These are phyloP conservation scores for Bodo saltans DNA, from an alignment of 78 protist species.

Conservation along the genomic window DNA sequence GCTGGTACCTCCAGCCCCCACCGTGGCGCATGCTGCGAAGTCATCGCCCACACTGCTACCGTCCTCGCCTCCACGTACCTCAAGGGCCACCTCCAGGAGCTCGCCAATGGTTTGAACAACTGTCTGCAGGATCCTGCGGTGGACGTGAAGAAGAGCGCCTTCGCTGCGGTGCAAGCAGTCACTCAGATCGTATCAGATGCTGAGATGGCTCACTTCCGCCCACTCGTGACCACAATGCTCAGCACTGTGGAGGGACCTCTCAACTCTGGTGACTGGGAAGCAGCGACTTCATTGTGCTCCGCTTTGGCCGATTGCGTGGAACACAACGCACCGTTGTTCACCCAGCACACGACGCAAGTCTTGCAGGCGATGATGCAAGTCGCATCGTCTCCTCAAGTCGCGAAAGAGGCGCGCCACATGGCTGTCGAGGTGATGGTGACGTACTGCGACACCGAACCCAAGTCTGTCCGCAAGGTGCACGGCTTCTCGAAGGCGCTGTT, in stretches of 20 bases:
- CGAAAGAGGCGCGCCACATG: not conserved
- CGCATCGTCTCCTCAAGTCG: not conserved
- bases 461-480: not conserved
- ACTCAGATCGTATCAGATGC: not conserved
- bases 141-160: not conserved
- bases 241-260: not conserved
- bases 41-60: not conserved
- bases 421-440: not conserved
- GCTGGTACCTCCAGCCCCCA: not conserved
- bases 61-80: not conserved
- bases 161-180: not conserved
- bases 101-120: not conserved
- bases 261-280: too few species aligned
- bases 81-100: not conserved
- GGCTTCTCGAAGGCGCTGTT: not conserved
- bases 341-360: not conserved
- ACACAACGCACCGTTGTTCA: not conserved
- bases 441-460: not conserved
- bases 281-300: too few species aligned
- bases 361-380: not conserved
- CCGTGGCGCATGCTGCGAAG: not conserved
- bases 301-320: not conserved
- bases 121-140: not conserved
- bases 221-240: not conserved
- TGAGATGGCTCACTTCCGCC: not conserved